These are phyloP conservation scores for Papilionanthe hybrid DNA, from an alignment of 116 monocot species.

Conservation along the genomic window DNA sequence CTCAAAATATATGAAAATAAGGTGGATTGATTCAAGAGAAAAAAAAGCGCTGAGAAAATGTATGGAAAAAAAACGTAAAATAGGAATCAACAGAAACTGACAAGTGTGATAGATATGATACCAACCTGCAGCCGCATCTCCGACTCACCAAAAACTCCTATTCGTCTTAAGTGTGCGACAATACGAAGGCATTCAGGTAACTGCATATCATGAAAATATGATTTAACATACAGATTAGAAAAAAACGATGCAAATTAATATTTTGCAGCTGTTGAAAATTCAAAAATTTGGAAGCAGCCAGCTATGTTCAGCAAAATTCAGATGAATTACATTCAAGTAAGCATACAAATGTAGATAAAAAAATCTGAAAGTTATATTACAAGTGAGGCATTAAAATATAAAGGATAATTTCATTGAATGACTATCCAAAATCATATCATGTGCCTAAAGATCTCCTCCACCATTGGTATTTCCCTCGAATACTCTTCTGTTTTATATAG, in stretches of 20 bases:
- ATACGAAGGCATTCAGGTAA: conserved; percentile 93
- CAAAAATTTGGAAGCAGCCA: not conserved
- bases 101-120: conserved; percentile 4
- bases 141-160: conserved; percentile 88
- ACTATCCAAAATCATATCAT: not conserved
- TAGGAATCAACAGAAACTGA: not conserved
- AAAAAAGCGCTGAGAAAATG: not conserved
- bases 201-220: conserved; percentile 35
- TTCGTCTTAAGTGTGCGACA: conserved; percentile 85
- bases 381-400: not conserved
- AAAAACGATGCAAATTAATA: not conserved
- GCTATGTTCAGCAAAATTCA: not conserved
- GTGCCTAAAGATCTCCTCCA: not conserved
- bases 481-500: not conserved
- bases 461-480: not conserved
- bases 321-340: not conserved
- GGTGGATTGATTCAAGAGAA: not conserved
- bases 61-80: not conserved
- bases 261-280: not conserved
- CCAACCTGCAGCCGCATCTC: conserved; percentile 93
- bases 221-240: not conserved
- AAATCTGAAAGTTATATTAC: not conserved
- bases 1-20: not conserved
- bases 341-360: not conserved
- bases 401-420: not conserved